phyloP scores from a whole-genome alignment of 495 filamentous ascomycete genomes.

The Friedmanniomyces endolithicus region DNA sequence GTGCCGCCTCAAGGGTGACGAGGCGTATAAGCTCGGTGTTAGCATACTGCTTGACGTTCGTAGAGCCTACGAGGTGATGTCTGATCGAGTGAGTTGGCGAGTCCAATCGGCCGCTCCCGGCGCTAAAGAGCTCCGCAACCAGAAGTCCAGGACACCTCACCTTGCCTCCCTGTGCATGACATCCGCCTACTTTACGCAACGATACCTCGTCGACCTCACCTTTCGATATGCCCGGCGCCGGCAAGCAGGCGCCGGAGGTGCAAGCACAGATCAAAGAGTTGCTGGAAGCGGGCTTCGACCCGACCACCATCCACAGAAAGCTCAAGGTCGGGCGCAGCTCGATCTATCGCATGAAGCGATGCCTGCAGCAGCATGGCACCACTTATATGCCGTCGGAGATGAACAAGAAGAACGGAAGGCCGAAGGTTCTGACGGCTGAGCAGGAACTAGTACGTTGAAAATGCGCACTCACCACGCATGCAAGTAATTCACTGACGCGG shows the following conservation, averaged over 20 bases:
- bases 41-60: too few relatives aligned
- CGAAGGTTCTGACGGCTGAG: slow-evolving; percentile 16
- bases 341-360: slow-evolving; percentile 22
- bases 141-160: too few relatives aligned
- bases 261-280: slow-evolving; percentile 19
- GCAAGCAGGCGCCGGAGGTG: slow-evolving; percentile 15
- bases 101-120: too few relatives aligned
- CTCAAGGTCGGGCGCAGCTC: slow-evolving; percentile 17
- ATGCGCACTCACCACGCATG: not conserved
- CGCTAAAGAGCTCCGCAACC: too few relatives aligned
- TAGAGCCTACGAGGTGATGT: too few relatives aligned
- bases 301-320: slow-evolving; percentile 18
- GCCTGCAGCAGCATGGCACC: slow-evolving; percentile 16
- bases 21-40: too few relatives aligned
- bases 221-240: slow-evolving; percentile 15
- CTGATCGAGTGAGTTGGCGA: too few relatives aligned
- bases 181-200: too few relatives aligned
- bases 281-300: slow-evolving; percentile 21
- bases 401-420: slow-evolving; percentile 21
- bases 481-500: not conserved
- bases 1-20: too few relatives aligned
- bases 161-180: too few relatives aligned
- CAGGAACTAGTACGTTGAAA: slow-evolving; percentile 17
- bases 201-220: not conserved
- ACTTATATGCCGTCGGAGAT: slow-evolving; percentile 15